phyloP scores from a whole-genome alignment of 352 stramenopile species.

The Pythium coloratum region DNA sequence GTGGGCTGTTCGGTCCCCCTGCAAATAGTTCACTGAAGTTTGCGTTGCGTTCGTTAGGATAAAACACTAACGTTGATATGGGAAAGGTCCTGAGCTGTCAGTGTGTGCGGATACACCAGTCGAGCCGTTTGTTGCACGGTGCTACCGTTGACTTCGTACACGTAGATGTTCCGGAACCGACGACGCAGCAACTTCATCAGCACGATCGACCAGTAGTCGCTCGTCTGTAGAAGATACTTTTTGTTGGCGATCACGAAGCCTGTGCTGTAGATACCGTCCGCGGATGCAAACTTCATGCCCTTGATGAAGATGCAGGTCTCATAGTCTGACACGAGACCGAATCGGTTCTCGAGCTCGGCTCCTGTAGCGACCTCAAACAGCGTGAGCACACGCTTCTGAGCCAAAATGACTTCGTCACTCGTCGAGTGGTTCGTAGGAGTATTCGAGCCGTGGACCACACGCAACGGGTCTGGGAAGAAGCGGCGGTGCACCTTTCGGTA shows the following conservation, averaged over 20 bases:
- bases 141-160: constrained; percentile 33
- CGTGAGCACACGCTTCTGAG: constrained; percentile 30
- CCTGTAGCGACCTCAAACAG: constrained; percentile 32
- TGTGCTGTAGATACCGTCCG: constrained; percentile 33
- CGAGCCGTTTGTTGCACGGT: constrained; percentile 25
- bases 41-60: no score
- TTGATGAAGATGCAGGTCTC: constrained; percentile 37
- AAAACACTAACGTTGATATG: constrained; percentile 25
- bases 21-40: no score
- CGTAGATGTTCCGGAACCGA: constrained; percentile 30
- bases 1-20: no score
- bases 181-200: constrained; percentile 33
- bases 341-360: constrained; percentile 26
- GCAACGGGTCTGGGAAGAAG: constrained; percentile 22
- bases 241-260: constrained; percentile 42
- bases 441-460: constrained; percentile 18
- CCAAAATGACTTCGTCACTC: constrained; percentile 4
- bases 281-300: constrained; percentile 34
- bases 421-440: no score
- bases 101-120: constrained; percentile 37
- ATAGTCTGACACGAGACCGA: constrained; percentile 31
- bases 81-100: constrained; percentile 25
- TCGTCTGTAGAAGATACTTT: constrained; percentile 38
- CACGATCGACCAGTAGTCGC: constrained; percentile 34
- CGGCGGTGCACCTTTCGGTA: constrained; percentile 15